These are phyloP conservation scores for Pelargonium nanum DNA, from an alignment of 345 rosid species.

Conservation along the genomic window DNA sequence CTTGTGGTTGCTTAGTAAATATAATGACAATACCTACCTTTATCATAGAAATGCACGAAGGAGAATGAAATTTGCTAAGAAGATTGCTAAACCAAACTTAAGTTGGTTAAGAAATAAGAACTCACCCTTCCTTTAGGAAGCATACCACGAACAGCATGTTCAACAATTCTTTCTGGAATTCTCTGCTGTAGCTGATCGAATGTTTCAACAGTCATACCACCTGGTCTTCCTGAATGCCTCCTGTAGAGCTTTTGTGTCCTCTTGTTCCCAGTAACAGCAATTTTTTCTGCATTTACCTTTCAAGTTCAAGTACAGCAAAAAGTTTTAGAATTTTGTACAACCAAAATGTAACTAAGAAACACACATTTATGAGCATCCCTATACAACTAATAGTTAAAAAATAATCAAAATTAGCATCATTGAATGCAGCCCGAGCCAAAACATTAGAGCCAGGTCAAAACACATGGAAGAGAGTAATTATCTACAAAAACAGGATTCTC, in stretches of 20 bases:
- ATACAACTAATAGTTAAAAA: too few relatives aligned
- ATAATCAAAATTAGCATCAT: too few relatives aligned
- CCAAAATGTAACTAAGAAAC: neutral
- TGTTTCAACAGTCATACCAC: constrained; percentile 95
- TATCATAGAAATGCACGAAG: neutral
- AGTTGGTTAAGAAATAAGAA: constrained; percentile 9
- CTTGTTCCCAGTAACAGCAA: constrained; percentile 89
- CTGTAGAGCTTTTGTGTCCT: constrained; percentile 89
- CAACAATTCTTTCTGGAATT: constrained; percentile 92
- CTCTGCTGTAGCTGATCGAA: constrained; percentile 81
- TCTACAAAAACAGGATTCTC: too few relatives aligned
- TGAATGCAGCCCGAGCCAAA: too few relatives aligned
- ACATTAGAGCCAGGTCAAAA: too few relatives aligned
- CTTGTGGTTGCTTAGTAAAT: too few relatives aligned
- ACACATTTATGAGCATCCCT: too few relatives aligned
- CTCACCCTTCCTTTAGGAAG: constrained; percentile 98
- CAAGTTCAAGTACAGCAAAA: constrained; percentile 2
- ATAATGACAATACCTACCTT: too few relatives aligned
- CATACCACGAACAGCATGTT: constrained; percentile 98
- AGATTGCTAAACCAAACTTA: neutral
- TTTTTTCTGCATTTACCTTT: constrained; percentile 94
- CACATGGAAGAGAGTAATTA: too few relatives aligned
- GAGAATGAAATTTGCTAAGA: neutral
- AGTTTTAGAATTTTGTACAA: neutral
- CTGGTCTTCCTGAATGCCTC: constrained; percentile 99